Evolutionary conservation across 306 rosid species (phyloP), one percentile per base, ranked within the genome.

Genomic region (Cyamopsis tetragonoloba): DNA sequence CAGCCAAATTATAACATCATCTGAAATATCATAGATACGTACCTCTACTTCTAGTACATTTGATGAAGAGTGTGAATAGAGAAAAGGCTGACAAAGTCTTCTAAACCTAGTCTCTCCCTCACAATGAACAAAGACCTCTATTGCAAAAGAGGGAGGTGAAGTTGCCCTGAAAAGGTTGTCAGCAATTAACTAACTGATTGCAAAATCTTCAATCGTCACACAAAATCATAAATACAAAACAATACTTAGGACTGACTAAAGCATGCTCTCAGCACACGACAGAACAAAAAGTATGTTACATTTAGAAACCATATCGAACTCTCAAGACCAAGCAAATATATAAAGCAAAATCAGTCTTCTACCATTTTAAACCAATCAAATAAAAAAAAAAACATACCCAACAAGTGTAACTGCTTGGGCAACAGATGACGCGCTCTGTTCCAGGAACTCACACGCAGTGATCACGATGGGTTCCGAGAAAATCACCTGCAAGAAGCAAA

Each of bases 31-130:
- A 39, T 26, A 72, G 56, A 71, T 84, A 93, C 99, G 97, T 93
- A 93, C 99, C 99, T 93, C 99, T 47, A 90, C 97, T 85, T 93
- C 99, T n/a, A 93, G 85, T 51, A 88, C 95, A 71, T 93, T 93
- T 35, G 99, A 84, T 30, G 99, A 90, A 58, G 99, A 93, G 76
- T 91, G 99, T 61, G 99, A 88, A 87, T 93, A 93, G 27, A 93
- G 90, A 83, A 88, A 93, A 70, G 99, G 96, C 80, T 77, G 99
- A 80, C 99, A 93, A 43, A 93, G 95, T 51, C 99, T 88, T 84
- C 96, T 82, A 85, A 93, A 93, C 80, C 97, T 86, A n/a, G 99
- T 83, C 85, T 93, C 99, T 56, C 97, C 99, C 79, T 93, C 97
- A 62, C 97, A 93, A 55, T 93, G 96, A 73, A 93, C 97, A 86